These are phyloP conservation scores for Rhexocercosporidium sp. DNA, from an alignment of 2,329 filamentous ascomycete genomes.

Conservation along the genomic window DNA sequence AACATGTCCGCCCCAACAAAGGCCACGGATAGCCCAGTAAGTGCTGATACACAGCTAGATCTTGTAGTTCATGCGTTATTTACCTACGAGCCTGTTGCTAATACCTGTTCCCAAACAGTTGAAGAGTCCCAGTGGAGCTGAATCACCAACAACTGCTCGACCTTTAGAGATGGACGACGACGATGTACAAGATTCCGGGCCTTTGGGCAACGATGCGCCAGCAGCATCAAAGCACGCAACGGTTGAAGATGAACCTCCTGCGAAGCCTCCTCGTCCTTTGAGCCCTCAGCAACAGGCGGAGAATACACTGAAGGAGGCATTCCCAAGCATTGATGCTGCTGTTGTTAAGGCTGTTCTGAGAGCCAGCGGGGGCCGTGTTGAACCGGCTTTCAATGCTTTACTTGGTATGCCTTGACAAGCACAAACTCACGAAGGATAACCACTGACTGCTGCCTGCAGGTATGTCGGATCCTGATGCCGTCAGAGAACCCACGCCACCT, in stretches of 20 bases:
- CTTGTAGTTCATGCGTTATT: slow-evolving; percentile 31
- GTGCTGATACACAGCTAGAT: slow-evolving; percentile 37
- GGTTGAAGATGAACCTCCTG: slow-evolving; percentile 59
- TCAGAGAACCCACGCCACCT: slow-evolving; percentile 64
- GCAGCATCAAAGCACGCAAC: slow-evolving; percentile 50
- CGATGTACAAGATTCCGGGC: slow-evolving; percentile 65
- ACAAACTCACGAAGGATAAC: not conserved
- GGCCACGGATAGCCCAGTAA: slow-evolving; percentile 48
- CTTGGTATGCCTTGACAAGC: slow-evolving; percentile 62
- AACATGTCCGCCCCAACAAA: slow-evolving; percentile 50
- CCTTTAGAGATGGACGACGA: slow-evolving; percentile 74
- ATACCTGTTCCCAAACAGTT: slow-evolving; percentile 26
- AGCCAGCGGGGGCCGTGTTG: slow-evolving; percentile 85
- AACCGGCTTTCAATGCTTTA: slow-evolving; percentile 94
- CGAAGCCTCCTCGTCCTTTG: slow-evolving; percentile 84
- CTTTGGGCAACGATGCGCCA: slow-evolving; percentile 53
- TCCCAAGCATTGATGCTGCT: slow-evolving; percentile 78
- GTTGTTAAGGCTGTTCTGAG: slow-evolving; percentile 88
- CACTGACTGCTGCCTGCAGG: slow-evolving; percentile 50
- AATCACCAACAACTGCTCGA: slow-evolving; percentile 69
- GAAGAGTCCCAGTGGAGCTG: slow-evolving; percentile 50
- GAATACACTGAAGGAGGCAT: slow-evolving; percentile 89
- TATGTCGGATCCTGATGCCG: slow-evolving; percentile 80
- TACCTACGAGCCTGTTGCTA: slow-evolving; percentile 19
- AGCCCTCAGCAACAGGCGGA: slow-evolving; percentile 85